phyloP scores from a whole-genome alignment of 768 basidiomycete genomes.

The Sporobolomyces phaffii region DNA sequence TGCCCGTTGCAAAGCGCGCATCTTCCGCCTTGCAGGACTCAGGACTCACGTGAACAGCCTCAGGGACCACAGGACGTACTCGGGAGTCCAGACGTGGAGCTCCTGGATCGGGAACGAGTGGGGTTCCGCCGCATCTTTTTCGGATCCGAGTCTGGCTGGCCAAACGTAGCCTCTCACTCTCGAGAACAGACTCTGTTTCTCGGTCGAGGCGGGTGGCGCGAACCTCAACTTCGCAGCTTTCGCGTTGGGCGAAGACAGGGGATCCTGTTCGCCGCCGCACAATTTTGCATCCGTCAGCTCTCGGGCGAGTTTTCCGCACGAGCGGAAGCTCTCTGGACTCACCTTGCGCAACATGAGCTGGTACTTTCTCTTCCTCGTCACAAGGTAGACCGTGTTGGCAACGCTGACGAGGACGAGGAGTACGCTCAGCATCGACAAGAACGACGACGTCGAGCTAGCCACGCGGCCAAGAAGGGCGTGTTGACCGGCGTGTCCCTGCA shows the following conservation, averaged over 20 bases:
- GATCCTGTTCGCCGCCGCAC: constrained; percentile 19
- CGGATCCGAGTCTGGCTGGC: no score
- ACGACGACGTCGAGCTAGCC: not conserved
- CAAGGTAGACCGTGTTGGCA: constrained; percentile 31
- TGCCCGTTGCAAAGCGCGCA: no score
- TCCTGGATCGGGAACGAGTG: constrained; percentile 31
- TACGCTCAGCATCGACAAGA: constrained; percentile 12
- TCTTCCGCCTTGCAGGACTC: no score
- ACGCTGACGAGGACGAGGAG: constrained; percentile 21
- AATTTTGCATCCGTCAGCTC: not conserved
- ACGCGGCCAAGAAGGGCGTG: no score
- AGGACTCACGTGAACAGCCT: constrained; percentile 31
- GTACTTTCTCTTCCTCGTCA: constrained; percentile 27
- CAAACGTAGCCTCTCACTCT: not conserved
- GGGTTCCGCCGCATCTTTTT: not conserved
- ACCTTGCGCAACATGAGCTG: constrained; percentile 34
- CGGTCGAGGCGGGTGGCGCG: not conserved
- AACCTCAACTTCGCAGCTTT: constrained; percentile 23
- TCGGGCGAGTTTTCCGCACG: not conserved
- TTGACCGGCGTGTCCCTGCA: no score
- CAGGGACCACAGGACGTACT: constrained; percentile 32
- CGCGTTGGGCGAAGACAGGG: constrained; percentile 34
- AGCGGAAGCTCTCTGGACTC: not conserved
- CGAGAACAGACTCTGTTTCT: not conserved
- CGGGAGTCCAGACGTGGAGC: constrained; percentile 39